Evolutionary conservation across 2,329 filamentous ascomycete species (phyloP).

Genomic region (Trichoderma koningii): DNA sequence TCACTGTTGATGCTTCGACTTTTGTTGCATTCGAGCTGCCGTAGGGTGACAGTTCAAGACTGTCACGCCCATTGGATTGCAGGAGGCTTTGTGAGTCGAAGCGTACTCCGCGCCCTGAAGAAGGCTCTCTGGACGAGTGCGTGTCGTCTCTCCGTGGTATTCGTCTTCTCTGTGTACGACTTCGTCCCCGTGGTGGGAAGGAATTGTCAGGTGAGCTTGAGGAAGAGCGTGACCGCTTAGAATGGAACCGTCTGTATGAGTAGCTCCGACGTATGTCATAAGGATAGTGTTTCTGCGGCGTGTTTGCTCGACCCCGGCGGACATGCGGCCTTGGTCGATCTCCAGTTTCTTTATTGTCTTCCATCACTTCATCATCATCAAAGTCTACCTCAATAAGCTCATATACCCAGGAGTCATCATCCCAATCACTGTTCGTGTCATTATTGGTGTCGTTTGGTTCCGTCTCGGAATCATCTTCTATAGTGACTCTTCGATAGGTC

Average conservation of each 20-base stretch:
- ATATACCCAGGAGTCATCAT: background rate
- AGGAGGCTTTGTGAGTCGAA: background rate
- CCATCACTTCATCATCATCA: background rate
- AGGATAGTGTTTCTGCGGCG: background rate
- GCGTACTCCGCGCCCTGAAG: background rate
- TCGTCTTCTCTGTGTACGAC: background rate
- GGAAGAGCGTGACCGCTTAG: background rate
- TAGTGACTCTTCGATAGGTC: background rate
- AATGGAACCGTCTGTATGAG: background rate
- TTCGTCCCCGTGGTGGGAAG: background rate
- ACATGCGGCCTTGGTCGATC: background rate
- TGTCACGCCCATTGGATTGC: background rate
- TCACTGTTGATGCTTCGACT: background rate
- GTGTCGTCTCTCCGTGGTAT: background rate
- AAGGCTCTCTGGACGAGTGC: background rate
- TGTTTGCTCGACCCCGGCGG: background rate
- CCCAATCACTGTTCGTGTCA: background rate
- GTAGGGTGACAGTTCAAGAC: background rate
- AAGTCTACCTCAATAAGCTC: background rate
- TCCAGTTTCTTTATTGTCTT: rapidly evolving
- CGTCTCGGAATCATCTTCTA: background rate
- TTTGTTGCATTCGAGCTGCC: constrained; percentile 4
- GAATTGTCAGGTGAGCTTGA: background rate
- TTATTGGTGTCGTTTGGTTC: background rate
- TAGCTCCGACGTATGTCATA: background rate